phyloP scores from a whole-genome alignment of 192 early-diverging fungal species.

The Oehlia diaphana region DNA sequence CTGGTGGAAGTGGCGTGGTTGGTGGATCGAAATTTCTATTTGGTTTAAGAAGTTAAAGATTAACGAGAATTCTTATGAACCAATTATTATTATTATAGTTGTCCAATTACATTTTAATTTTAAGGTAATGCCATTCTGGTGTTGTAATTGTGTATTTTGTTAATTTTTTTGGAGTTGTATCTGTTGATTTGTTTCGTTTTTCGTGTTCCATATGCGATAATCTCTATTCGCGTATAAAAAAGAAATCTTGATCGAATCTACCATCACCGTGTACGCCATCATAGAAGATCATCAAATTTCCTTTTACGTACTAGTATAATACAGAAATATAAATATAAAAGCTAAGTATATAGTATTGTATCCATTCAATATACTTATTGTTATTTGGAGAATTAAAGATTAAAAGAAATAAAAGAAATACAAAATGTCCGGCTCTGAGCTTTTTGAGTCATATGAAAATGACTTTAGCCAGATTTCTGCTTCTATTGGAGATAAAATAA shows the following conservation, averaged over 20 bases:
- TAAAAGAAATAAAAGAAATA: no score
- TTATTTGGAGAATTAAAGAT: no score
- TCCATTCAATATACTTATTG: no score
- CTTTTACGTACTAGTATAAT: no score
- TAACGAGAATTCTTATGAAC: neutral
- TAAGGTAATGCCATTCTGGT: slow-evolving; percentile 18
- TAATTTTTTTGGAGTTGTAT: neutral
- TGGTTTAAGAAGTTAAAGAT: neutral
- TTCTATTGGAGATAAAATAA: slow-evolving; percentile 60
- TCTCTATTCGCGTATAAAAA: no score
- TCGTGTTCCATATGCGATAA: neutral
- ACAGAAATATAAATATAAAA: no score
- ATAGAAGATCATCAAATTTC: no score
- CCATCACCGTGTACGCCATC: no score
- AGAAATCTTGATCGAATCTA: no score
- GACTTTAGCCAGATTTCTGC: slow-evolving; percentile 68
- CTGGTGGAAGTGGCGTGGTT: neutral
- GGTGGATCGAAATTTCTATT: slow-evolving; percentile 7
- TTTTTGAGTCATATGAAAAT: slow-evolving; percentile 86
- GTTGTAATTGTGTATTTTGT: slow-evolving; percentile 11
- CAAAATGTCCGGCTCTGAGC: slow-evolving; percentile 56
- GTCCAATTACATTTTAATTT: slow-evolving; percentile 13
- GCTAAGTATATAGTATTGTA: no score
- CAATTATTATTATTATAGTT: neutral
- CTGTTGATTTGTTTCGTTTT: neutral